These are phyloP conservation scores for Purpureocillium lavendulum DNA, from an alignment of 2,329 filamentous ascomycete species.

Conservation along the genomic window DNA sequence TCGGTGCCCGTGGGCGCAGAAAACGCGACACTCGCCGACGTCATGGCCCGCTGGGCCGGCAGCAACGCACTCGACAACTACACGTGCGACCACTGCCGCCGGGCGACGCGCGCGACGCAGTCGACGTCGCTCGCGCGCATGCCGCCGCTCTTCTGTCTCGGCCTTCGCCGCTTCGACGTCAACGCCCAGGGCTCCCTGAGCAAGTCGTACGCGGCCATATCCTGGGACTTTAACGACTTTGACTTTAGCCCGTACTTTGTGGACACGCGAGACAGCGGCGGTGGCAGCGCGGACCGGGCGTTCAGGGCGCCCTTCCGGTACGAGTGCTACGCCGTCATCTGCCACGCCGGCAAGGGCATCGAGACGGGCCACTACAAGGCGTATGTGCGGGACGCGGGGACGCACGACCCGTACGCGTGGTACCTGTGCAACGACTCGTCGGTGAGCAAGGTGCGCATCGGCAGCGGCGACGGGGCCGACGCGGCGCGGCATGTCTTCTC, in stretches of 20 bases:
- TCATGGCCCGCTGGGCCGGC: slow-evolving; percentile 60
- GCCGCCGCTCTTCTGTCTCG: slow-evolving; percentile 70
- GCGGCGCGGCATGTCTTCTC: slow-evolving; percentile 30
- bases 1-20: slow-evolving; percentile 28
- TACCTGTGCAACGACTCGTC: slow-evolving; percentile 38
- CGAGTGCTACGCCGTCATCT: slow-evolving; percentile 77
- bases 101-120: slow-evolving; percentile 58
- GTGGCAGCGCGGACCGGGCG: slow-evolving; percentile 23
- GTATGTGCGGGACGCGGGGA: slow-evolving; percentile 52
- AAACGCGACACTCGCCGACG: slow-evolving; percentile 43
- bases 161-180: slow-evolving; percentile 54
- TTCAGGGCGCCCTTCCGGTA: slow-evolving; percentile 59
- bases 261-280: slow-evolving; percentile 21
- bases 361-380: slow-evolving; percentile 75
- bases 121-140: slow-evolving; percentile 68
- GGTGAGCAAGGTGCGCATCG: slow-evolving; percentile 33
- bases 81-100: slow-evolving; percentile 68
- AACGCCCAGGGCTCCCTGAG: slow-evolving; percentile 25
- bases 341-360: slow-evolving; percentile 61
- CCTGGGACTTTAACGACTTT: slow-evolving; percentile 68
- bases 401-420: slow-evolving; percentile 36
- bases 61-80: slow-evolving; percentile 61
- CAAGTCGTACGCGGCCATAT: slow-evolving; percentile 65
- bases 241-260: slow-evolving; percentile 40
- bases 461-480: slow-evolving; percentile 24